These are phyloP conservation scores for Quillaja saponaria DNA, from an alignment of 306 rosid species.

Conservation along the genomic window DNA sequence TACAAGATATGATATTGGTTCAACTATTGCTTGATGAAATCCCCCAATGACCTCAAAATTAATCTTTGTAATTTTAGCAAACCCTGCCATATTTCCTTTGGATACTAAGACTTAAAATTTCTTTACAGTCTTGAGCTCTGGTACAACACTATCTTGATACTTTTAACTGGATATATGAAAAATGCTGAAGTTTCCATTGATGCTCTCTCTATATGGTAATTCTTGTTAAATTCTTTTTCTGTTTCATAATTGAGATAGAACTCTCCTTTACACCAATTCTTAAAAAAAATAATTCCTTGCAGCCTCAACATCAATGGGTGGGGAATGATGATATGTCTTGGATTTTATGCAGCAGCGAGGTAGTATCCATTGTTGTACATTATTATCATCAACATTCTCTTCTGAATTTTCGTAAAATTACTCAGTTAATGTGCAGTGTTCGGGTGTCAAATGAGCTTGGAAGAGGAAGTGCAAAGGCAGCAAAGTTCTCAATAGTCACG, in stretches of 20 bases:
- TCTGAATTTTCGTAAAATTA: too few species aligned
- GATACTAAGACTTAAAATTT: too few species aligned
- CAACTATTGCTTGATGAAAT: too few species aligned
- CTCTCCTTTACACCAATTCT: too few species aligned
- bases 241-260: too few species aligned
- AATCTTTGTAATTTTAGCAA: too few species aligned
- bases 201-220: constrained; percentile 60
- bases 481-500: constrained; percentile 49
- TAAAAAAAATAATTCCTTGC: constrained; percentile 3
- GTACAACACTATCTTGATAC: constrained; percentile 54
- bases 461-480: constrained; percentile 55
- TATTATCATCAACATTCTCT: too few species aligned
- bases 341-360: constrained; percentile 57
- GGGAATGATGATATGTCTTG: constrained; percentile 61
- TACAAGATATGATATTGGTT: too few species aligned
- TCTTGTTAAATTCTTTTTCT: too few species aligned
- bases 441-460: constrained; percentile 68
- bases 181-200: constrained; percentile 53
- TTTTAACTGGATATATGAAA: constrained; percentile 47
- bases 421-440: constrained; percentile 36
- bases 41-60: too few species aligned
- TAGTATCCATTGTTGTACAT: constrained; percentile 12
- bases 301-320: constrained; percentile 63
- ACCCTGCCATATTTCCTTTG: too few species aligned
- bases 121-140: constrained; percentile 52